Evolutionary conservation across 768 basidiomycete species (phyloP), one percentile per base, ranked within the genome.

Genomic region (Pleurotus giganteus): DNA sequence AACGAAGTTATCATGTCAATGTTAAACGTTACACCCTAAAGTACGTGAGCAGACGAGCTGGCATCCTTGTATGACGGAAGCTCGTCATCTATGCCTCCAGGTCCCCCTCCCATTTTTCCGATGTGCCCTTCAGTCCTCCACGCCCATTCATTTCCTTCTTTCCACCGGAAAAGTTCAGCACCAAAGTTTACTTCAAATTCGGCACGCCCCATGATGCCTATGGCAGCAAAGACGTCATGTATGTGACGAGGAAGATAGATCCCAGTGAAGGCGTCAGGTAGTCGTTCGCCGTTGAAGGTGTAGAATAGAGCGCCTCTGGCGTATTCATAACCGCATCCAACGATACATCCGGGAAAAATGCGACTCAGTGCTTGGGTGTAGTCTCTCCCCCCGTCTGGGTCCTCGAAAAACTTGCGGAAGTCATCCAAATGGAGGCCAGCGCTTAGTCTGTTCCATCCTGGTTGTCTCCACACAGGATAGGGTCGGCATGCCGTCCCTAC

Each of bases 381-480:
- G 60, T 84, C 81, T 1, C 82, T 77, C 9, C 86, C 86, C 15
- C 86, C 86, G 43, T 81, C 73, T 1, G 83, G 69, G 61, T 86
- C 84, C 60, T 87, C 85, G 56, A 83, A 88, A 74, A 88, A 88
- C 66, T 87, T 88, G 63, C 83, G 78, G 63, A 85, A 71, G 67
- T 88, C 86, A 63, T 88, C 87, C 29, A 88, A 75, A 60, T 88
- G 86, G 24, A 86, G 70, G 1, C 78, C 86, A 1, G 81, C 81
- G 52, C 85, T 86, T 37, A 79, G 70, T 45, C 86, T 71, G 61
- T 89, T 84, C 87, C 87, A 88, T 2, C 86, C 86, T 36, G 87
- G 87, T 39, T 86, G 72, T 17, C 86, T 77, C 74, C 81, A 87
- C 1, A 69, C 66, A 0, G 86, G 87, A 59, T 87, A 87, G 2